Base-by-base conservation (phyloP, 108 stramenopile species). In the Fistulifera solaris region DNA sequence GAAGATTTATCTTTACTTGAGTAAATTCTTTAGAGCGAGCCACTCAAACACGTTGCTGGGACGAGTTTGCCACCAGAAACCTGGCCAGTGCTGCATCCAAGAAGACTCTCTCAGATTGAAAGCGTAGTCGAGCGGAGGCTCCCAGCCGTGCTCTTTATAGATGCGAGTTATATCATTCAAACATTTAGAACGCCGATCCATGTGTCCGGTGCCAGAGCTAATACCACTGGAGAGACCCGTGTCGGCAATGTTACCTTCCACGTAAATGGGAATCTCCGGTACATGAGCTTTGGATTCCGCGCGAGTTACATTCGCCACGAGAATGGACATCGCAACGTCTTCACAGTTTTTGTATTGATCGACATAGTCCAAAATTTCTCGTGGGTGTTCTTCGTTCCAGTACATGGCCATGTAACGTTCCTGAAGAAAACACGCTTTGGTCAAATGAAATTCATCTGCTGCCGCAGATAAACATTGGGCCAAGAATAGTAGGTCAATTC, bases 1-100 rank as follows among this genome's bases (percentile, higher is more conserved):
- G n/a, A 26, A 6, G 7, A 2, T 19, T 5, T 43, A 18, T 39
- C n/a, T 27, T 45, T 70, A 78, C 21, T 60, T 58, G 3, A 78
- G 60, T 10, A 62, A 38, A 62, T 72, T 74, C 1, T 39, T 59
- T 18, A 80, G 17, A 7, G 68, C 60, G 18, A 69, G 48, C 78
- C 78, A 80, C 52, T 80, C 78, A 62, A 70, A 76, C 14, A 67
- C n/a, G 38, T 80, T 76, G 62, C 72, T 73, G 10, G 78, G 75
- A n/a, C 38, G 24, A 15, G 46, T 26, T 40, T 73, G 68, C 68
- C 68, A 76, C 69, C 68, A 64, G 28, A 50, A 57, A 13, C 67
- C 69, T 7, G 71, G 71, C 0, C 44, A 25, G 46, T 74, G 73
- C 0, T 51, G 64, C 6, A 61, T 22, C 68, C 72, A 80, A 1